A percentile compares a stretch with the other conserved stretches of the same genome.
Conservation (phyloP, 441 rosid species). For the Jatropha multifida region DNA sequence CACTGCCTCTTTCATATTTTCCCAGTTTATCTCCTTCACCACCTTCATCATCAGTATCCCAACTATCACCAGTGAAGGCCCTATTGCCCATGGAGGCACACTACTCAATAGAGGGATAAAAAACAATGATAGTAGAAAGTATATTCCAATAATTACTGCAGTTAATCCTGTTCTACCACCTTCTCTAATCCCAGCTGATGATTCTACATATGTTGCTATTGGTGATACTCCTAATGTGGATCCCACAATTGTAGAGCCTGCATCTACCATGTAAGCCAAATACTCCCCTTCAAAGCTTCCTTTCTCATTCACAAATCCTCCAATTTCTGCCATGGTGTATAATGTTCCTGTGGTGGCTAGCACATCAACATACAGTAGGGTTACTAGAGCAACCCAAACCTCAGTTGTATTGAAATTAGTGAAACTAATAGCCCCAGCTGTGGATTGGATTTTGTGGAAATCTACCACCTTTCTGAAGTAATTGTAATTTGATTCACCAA, state of each 20-base stretch:
- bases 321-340: constrained; percentile 80
- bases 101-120: constrained; percentile 66
- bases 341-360: constrained; percentile 66
- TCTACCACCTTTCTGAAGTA: constrained; percentile 69
- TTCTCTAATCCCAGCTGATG: constrained; percentile 82
- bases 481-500: constrained; percentile 55
- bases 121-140: constrained; percentile 58
- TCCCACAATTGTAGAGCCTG: constrained; percentile 71
- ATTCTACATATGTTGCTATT: constrained; percentile 62
- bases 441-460: constrained; percentile 68
- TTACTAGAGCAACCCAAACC: constrained; percentile 69
- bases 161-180: constrained; percentile 92
- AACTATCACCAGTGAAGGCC: constrained; percentile 75
- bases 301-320: constrained; percentile 54
- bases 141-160: constrained; percentile 58
- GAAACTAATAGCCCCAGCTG: constrained; percentile 69
- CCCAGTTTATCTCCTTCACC: constrained; percentile 73
- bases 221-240: constrained; percentile 72
- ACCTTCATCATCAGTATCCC: constrained; percentile 91
- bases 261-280: constrained; percentile 74
- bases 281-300: constrained; percentile 83
- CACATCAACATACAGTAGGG: constrained; percentile 71
- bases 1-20: constrained; percentile 56
- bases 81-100: constrained; percentile 92
- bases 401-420: constrained; percentile 45